Conservation (phyloP, 73 alveolate species). For the Paramecium primaurelia region DNA sequence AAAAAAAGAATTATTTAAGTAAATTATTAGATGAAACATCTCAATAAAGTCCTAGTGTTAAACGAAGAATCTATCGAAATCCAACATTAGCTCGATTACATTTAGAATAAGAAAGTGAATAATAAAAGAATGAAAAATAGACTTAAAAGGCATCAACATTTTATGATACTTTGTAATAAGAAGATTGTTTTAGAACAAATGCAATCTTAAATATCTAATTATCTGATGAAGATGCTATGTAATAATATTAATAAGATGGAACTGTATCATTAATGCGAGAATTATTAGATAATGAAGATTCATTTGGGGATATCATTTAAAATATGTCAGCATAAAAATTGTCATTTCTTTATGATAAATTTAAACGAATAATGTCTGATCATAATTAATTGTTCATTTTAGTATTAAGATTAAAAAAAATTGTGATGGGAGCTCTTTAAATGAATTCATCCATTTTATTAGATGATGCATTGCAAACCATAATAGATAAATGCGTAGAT, state of each 20-base stretch:
- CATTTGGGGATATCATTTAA: neutral
- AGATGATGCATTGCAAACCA: slow-evolving; percentile 62
- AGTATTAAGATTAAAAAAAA: slow-evolving; percentile 51
- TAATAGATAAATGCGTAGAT: slow-evolving; percentile 46
- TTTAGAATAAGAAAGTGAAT: slow-evolving; percentile 16
- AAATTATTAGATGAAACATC: neutral
- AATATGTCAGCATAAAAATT: neutral
- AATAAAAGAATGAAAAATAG: neutral
- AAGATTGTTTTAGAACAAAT: slow-evolving; percentile 29
- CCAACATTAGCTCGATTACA: slow-evolving; percentile 7
- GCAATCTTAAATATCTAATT: neutral
- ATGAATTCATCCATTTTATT: slow-evolving; percentile 51
- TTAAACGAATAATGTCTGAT: slow-evolving; percentile 39
- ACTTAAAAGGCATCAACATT: neutral
- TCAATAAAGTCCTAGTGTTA: neutral
- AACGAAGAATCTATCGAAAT: neutral
- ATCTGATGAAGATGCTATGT: neutral
- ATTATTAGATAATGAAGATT: slow-evolving; percentile 6
- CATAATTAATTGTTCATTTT: neutral
- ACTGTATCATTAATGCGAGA: neutral
- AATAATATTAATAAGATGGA: slow-evolving; percentile 5
- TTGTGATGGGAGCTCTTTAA: slow-evolving; percentile 44
- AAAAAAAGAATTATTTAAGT: neutral
- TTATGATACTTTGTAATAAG: slow-evolving; percentile 4
- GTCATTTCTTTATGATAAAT: slow-evolving; percentile 24